These are phyloP conservation scores for Aegilops speltoides DNA, from an alignment of 176 grass and related monocot species.

Conservation along the genomic window DNA sequence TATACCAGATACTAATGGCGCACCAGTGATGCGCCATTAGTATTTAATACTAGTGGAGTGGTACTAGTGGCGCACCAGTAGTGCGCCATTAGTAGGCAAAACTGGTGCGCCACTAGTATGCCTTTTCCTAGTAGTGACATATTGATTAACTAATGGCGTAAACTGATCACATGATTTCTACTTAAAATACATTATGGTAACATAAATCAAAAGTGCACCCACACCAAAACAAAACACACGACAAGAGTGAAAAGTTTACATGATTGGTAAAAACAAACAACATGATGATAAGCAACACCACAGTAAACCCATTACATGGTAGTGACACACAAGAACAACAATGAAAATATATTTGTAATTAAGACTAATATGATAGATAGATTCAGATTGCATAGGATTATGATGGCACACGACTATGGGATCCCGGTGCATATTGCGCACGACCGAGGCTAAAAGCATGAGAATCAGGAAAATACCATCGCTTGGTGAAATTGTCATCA, in stretches of 20 bases:
- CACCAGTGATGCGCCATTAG: too few species aligned
- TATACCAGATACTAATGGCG: too few species aligned
- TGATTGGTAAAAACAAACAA: neutral
- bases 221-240: too few species aligned
- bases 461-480: neutral
- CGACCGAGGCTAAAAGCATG: neutral
- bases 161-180: neutral
- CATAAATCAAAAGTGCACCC: neutral
- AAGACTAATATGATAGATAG: too few species aligned
- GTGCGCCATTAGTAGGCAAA: too few species aligned
- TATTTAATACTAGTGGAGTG: too few species aligned
- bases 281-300: neutral
- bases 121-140: too few species aligned
- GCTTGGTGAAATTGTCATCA: neutral
- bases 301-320: neutral
- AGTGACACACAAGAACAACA: neutral
- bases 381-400: neutral
- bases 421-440: too few species aligned
- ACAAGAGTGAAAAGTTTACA: neutral
- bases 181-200: neutral
- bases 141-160: neutral
- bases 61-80: too few species aligned
- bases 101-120: too few species aligned
- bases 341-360: neutral
- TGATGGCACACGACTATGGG: too few species aligned